These are phyloP conservation scores for Amphirosellinia nigrospora DNA, from an alignment of 495 filamentous ascomycete genomes.

Conservation along the genomic window DNA sequence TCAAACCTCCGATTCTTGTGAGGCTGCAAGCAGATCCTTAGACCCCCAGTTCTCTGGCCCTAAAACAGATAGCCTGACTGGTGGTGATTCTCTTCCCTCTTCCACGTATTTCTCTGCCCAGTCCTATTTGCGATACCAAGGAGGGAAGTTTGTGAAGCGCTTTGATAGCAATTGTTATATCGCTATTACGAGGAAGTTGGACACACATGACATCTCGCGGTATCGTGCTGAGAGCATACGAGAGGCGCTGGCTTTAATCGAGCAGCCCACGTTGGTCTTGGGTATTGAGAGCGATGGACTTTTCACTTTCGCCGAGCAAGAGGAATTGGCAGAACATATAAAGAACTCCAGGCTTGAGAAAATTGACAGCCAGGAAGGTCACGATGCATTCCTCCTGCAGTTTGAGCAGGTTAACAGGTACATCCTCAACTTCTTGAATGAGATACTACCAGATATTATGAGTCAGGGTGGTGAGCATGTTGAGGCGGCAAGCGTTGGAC, in stretches of 20 bases:
- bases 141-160: slow-evolving; percentile 92
- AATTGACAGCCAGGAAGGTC: slow-evolving; percentile 92
- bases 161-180: slow-evolving; percentile 99
- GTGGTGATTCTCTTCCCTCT: slow-evolving; percentile 57
- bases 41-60: slow-evolving; percentile 84
- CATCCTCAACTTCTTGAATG: slow-evolving; percentile 81
- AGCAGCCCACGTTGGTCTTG: slow-evolving; percentile 86
- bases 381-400: slow-evolving; percentile 94
- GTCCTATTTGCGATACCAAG: slow-evolving; percentile 98
- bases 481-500: slow-evolving; percentile 52
- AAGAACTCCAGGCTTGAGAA: slow-evolving; percentile 76
- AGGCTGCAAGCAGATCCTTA: slow-evolving; percentile 40
- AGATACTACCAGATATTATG: slow-evolving; percentile 89
- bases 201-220: slow-evolving; percentile 92
- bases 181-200: slow-evolving; percentile 97
- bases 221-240: slow-evolving; percentile 67
- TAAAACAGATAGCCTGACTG: slow-evolving; percentile 43
- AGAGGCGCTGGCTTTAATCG: slow-evolving; percentile 77
- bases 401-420: slow-evolving; percentile 95
- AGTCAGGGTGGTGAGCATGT: slow-evolving; percentile 56
- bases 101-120: slow-evolving; percentile 96
- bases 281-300: slow-evolving; percentile 95
- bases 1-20: slow-evolving; percentile 45
- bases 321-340: slow-evolving; percentile 86
- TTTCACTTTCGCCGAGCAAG: slow-evolving; percentile 95